phyloP scores from a whole-genome alignment of 805 yeast genomes.

The Lipomyces sp. region DNA sequence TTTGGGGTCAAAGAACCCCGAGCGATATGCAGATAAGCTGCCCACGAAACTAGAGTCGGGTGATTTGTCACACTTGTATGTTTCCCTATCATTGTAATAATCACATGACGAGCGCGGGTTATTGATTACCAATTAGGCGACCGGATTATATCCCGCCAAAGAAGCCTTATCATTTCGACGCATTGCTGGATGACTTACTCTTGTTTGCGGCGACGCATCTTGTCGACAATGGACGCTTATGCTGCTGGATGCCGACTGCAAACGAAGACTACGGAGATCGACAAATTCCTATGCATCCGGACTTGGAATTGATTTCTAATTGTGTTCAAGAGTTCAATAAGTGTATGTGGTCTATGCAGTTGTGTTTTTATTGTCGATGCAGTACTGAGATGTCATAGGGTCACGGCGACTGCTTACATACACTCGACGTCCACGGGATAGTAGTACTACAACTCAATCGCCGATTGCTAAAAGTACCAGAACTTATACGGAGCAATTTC shows the following conservation, averaged over 20 bases:
- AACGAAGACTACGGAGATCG: conserved; percentile 77
- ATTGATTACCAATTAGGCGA: conserved; percentile 73
- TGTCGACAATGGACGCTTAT: conserved; percentile 76
- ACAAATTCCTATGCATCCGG: conserved; percentile 77
- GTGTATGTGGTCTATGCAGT: conserved; percentile 44
- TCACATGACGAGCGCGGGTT: conserved; percentile 41
- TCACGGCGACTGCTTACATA: conserved; percentile 84
- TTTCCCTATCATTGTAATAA: neutral
- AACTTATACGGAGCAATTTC: conserved; percentile 60
- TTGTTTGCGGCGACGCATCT: conserved; percentile 72
- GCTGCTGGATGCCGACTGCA: conserved; percentile 98
- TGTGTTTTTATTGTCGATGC: neutral
- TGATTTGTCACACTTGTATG: conserved; percentile 30
- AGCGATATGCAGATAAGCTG: conserved; percentile 60
- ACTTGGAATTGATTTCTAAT: conserved; percentile 69
- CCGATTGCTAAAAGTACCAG: conserved; percentile 42
- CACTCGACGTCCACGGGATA: conserved; percentile 56
- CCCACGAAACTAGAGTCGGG: conserved; percentile 35
- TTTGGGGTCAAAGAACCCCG: conserved; percentile 78
- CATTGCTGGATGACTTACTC: conserved; percentile 76
- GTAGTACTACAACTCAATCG: conserved; percentile 54
- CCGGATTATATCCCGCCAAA: conserved; percentile 90
- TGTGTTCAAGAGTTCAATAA: conserved; percentile 87
- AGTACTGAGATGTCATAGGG: conserved; percentile 51
- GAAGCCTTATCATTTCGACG: conserved; percentile 81